Evolutionary conservation across 306 rosid species (phyloP), one percentile per base, ranked within the genome.

Genomic region (Cucurbita maxima): DNA sequence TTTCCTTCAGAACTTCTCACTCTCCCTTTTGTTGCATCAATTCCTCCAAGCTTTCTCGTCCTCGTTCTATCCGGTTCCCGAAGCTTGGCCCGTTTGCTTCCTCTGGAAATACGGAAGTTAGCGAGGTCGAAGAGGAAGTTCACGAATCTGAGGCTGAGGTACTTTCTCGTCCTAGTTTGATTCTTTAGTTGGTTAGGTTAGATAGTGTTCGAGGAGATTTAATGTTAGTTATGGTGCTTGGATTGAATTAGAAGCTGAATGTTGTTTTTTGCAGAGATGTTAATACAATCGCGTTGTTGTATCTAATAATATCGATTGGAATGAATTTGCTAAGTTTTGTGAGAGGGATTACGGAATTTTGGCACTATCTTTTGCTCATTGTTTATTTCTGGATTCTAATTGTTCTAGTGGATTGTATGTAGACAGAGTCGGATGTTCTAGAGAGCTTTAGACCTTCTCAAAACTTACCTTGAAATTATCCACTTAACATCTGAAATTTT

Each of bases 111-210:
- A 44, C 77, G 44, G 77, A 74, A 58, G 16, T 74, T 44, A 74
- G 22, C 53, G 69, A 74, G 51, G 36, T 61, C 11, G 77, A 74
- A 43, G 76, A 72, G 34, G 68, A 73, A 57, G 30, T 73, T 73
- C 76, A 52, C 9, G 76, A 73, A 45, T 40, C 76, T 41, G 77
- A 74, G 45, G 58, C 48, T 58, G 67, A 74, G 77, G 77, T 74
- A 74, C 25, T 14, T 55, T 72, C 22, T n/a, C 38, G 25, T 8
- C 15, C 48, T 15, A 1, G n/a, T 34, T 51, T 47, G 75, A 71
- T 45, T 30, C 60, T 15, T 10, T 47, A 15, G 22, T 47, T 70
- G 18, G 37, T 43, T 40, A 10, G 71, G 15, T 64, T 64, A 10
- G 71, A 13, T 67, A 19, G 56, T 44, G 38, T 45, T 22, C 41